Evolutionary conservation across 352 stramenopile genomes (phyloP), one percentile per base, ranked within the genome.

Genomic region (Blastocystis sp.): DNA sequence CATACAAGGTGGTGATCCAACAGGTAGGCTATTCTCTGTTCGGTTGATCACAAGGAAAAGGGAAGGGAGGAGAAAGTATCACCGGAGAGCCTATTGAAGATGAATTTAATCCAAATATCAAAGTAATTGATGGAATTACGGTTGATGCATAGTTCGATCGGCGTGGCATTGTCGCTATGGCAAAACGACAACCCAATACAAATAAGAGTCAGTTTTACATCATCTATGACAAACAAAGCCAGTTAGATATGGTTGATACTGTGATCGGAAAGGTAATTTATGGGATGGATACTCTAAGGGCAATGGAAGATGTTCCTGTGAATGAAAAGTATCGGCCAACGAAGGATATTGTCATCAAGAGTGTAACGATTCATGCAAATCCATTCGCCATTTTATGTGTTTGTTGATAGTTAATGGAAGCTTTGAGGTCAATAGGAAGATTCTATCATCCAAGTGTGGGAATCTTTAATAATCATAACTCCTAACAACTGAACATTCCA

Each of bases 241-340:
- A 83, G 21, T 69, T 83, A n/a, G 71, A 83, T 43, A 83, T 61
- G 58, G 71, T 83, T 16, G 52, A 83, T 39, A 83, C 71, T 27
- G 32, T 24, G 6, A 69, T 83, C 11, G 71, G 71, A 27, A 65
- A 83, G 52, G 57, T 83, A 27, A 83, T 83, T n/a, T 83, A 83
- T 59, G 71, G 96, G 37, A 96, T 97, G 89, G 95, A 98, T 86
- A 92, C 94, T 24, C 89, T 99, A 61, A 95, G 98, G 89, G 93
- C 93, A 49, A 97, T 98, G 88, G 95, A 99, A 90, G 95, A 97
- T 89, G 89, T 95, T 21, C 94, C 94, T 3, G 93, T 97, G 29
- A 92, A 90, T 89, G 90, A 91, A 65, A 97, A 97, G 89, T 92
- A 94, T 90, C 92, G 92, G 3, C 93, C 94, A 35, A 69, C 93